phyloP scores from a whole-genome alignment of 2,329 filamentous ascomycete genomes.

The Sarocladium kiliense region DNA sequence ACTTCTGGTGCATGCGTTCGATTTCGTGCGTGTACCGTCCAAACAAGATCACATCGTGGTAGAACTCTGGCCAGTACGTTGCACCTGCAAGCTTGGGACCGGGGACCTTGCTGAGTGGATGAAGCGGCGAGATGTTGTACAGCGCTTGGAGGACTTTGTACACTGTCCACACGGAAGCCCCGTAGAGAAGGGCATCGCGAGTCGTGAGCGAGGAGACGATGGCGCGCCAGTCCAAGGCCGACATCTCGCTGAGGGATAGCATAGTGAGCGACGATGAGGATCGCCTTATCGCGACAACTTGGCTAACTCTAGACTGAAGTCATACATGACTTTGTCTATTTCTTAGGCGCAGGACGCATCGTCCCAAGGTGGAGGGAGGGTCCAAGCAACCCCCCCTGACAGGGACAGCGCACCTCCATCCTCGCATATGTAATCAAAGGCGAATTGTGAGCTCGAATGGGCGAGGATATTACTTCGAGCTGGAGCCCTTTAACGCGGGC shows the following conservation, averaged over 20 bases:
- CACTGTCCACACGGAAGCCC: neutral
- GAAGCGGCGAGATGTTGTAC: constrained; percentile 7
- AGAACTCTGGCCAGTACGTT: constrained; percentile 14
- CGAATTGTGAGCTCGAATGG: neutral
- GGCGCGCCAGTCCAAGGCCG: neutral
- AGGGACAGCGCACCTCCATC: neutral
- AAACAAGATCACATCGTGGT: constrained; percentile 13
- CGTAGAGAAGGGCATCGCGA: neutral
- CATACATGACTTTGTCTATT: neutral
- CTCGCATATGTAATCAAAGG: neutral
- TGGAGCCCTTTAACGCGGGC: neutral
- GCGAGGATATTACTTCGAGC: neutral
- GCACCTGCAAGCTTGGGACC: constrained; percentile 11
- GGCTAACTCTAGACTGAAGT: neutral
- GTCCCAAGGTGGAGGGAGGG: neutral
- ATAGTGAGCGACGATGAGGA: neutral
- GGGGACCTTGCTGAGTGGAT: constrained; percentile 10
- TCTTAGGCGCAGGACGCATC: neutral
- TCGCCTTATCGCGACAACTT: neutral
- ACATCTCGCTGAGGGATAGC: neutral
- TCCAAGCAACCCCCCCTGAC: too few relatives aligned
- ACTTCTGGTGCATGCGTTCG: constrained; percentile 33
- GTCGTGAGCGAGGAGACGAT: neutral
- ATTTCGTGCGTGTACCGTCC: constrained; percentile 28
- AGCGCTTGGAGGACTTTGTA: constrained; percentile 9